Base-by-base conservation (phyloP, 331 rosid species). In the Malus hybrid region DNA sequence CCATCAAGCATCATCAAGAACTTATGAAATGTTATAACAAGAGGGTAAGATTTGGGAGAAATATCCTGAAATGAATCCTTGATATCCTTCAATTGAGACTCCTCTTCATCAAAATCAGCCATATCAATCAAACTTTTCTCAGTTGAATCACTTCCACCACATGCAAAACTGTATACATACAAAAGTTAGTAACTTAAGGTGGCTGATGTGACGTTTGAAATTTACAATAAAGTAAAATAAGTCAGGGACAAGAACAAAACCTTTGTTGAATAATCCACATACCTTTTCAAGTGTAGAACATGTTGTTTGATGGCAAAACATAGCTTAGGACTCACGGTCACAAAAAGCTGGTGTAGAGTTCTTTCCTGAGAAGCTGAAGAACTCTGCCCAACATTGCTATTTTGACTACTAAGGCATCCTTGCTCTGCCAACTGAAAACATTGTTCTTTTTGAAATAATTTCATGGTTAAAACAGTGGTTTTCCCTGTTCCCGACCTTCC, bases 401-500 rank as follows among this genome's bases (percentile, higher is more conserved):
- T 22, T 22, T 22, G 24, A 22, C 50, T 69, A n/a, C 76, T 81
- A 59, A 46, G 70, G 12, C 59, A 3, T 15, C n/a, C 76, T 72
- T 80, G 83, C 63, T 80, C 62, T 13, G 74, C 82, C 65, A 34
- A 24, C 7, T 80, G 86, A 79, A 76, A 76, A 29, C 29, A 15
- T 18, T 76, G 77, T 71, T 91, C 95, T 56, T 77, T 86, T 57
- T 85, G 83, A 80, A 82, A 72, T 68, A 91, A 68, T 84, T 89
- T 91, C 84, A 77, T 76, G 9, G 90, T 86, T 72, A 91, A 32
- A 61, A 89, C 87, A 13, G 91, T 87, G 15, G 97, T 89, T 74
- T 91, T 91, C 10, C 91, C 95, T 1, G 95, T 89, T 48, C 97
- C 93, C 10, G 91, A 89, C 32, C 97, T 78, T 56, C 95, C 94